Conservation (phyloP, 164 flowering plant genomes). For the Aristolochia fimbriata region DNA sequence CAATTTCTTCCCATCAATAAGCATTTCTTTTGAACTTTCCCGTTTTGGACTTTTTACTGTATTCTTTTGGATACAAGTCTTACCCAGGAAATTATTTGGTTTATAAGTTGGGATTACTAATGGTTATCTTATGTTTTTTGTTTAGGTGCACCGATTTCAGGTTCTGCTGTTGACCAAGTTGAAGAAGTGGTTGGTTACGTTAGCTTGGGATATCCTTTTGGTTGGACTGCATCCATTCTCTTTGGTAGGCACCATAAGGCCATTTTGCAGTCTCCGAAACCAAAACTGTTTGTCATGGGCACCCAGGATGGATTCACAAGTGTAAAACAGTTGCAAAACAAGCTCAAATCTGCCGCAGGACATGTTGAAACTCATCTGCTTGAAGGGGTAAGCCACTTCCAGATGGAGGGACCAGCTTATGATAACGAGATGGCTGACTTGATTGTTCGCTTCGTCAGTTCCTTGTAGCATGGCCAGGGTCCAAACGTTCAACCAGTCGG, state of each 20-base stretch:
- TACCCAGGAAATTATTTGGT: no score
- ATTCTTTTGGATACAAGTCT: no score
- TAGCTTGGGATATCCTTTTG: conserved; percentile 88
- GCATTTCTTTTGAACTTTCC: no score
- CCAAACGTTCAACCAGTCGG: no score
- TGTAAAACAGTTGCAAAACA: conserved; percentile 69
- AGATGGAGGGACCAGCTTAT: conserved; percentile 83
- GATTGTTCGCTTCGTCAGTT: conserved; percentile 43
- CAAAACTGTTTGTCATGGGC: conserved; percentile 90
- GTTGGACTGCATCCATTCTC: conserved; percentile 70
- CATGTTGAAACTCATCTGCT: conserved; percentile 64
- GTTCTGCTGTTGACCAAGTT: conserved; percentile 80
- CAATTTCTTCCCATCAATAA: no score
- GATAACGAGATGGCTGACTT: conserved; percentile 74
- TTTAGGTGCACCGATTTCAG: conserved; percentile 90
- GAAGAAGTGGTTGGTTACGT: conserved; percentile 78
- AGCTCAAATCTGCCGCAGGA: conserved; percentile 71
- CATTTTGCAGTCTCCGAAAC: conserved; percentile 63
- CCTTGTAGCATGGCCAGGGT: conserved; percentile 16
- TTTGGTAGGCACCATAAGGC: conserved; percentile 87
- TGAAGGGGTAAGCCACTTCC: conserved; percentile 80
- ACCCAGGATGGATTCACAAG: conserved; percentile 89
- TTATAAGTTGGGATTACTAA: no score
- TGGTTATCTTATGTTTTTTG: conserved; percentile 2
- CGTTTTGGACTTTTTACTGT: no score